phyloP scores from a whole-genome alignment of 805 yeast species.

The Yarrowia deformans region DNA sequence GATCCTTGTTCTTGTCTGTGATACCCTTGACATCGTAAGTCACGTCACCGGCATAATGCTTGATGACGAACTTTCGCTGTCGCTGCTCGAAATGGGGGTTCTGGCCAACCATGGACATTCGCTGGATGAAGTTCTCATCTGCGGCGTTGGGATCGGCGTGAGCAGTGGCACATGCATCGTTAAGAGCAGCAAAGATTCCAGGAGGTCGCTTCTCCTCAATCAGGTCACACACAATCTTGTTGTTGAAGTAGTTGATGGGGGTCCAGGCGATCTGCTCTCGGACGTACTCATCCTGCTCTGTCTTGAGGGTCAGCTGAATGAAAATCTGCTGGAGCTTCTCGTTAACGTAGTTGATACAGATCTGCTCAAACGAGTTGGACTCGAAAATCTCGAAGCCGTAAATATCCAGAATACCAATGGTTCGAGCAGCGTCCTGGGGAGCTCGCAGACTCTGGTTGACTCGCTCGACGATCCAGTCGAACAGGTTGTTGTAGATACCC shows the following conservation, averaged over 20 bases:
- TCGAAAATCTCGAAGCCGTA: constrained; percentile 97
- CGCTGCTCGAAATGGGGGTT: constrained; percentile 92
- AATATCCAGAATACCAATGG: constrained; percentile 90
- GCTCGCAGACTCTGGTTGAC: constrained; percentile 80
- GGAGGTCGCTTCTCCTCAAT: constrained; percentile 95
- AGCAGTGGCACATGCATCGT: constrained; percentile 97
- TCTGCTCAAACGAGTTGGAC: constrained; percentile 92
- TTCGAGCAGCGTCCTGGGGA: constrained; percentile 61
- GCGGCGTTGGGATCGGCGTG: constrained; percentile 98
- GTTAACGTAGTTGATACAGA: constrained; percentile 94
- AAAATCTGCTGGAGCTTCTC: constrained; percentile 96
- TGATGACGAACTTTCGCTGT: constrained; percentile 83
- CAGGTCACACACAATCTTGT: constrained; percentile 94
- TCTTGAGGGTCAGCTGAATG: constrained; percentile 91
- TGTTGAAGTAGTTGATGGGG: constrained; percentile 95
- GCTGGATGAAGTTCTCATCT: constrained; percentile 92
- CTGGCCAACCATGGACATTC: constrained; percentile 80
- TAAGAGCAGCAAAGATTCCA: constrained; percentile 93
- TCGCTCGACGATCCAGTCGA: constrained; percentile 95
- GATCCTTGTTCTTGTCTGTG: constrained; percentile 98
- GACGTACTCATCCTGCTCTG: constrained; percentile 97
- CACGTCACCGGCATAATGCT: constrained; percentile 99
- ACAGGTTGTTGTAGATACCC: constrained; percentile 88
- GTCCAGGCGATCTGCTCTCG: constrained; percentile 97
- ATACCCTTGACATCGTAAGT: constrained; percentile 85